phyloP scores from a whole-genome alignment of 78 protist species.

The Guillardia theta region DNA sequence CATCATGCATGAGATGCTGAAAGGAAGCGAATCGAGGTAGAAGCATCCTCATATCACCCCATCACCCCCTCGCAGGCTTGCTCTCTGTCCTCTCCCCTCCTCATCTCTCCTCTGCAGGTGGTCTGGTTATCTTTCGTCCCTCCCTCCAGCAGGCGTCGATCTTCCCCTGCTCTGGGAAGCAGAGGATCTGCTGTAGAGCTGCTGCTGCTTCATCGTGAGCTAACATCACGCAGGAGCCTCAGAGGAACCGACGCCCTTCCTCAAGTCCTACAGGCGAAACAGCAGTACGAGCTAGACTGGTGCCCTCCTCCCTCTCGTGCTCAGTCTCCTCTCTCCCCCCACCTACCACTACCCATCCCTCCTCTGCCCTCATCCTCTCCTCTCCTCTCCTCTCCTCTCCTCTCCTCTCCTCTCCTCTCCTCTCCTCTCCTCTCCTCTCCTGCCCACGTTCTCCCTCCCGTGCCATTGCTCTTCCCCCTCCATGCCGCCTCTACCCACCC shows the following conservation, averaged over 20 bases:
- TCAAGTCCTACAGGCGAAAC: neutral
- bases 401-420: neutral
- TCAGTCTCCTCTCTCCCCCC: too few relatives aligned
- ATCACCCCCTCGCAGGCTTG: too few relatives aligned
- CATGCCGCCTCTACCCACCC: neutral
- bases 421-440: neutral
- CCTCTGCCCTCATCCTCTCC: neutral
- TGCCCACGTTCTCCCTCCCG: too few relatives aligned
- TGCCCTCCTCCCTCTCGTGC: neutral
- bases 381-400: neutral
- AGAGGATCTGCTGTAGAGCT: too few relatives aligned
- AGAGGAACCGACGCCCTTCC: neutral
- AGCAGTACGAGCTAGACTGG: too few relatives aligned
- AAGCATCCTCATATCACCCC: too few relatives aligned
- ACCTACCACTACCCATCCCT: too few relatives aligned
- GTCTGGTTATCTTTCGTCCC: neutral
- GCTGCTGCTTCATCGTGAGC: too few relatives aligned
- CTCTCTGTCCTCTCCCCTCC: too few relatives aligned
- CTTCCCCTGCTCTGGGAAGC: constrained; percentile 14
- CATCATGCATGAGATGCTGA: neutral
- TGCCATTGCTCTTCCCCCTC: neutral
- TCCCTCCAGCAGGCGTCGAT: neutral
- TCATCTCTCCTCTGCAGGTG: too few relatives aligned
- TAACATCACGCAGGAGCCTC: too few relatives aligned
- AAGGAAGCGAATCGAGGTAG: neutral